Percentiles rank a stretch among this genome's conserved stretches.
Evolutionary conservation across 73 alveolate species (phyloP).

Genomic region (Paramecium primaurelia): DNA sequence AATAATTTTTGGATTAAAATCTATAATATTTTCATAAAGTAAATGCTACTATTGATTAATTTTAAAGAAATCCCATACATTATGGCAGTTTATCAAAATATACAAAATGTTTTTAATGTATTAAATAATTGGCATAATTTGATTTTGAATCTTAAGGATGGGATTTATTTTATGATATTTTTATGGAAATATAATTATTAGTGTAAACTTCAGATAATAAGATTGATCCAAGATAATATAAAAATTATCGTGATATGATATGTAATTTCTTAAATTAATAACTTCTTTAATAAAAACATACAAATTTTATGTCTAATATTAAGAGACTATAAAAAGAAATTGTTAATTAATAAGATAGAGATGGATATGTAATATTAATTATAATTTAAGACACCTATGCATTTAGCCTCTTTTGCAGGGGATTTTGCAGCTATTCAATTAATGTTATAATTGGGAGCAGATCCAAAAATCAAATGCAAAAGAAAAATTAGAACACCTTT

Average conservation of each 20-base stretch:
- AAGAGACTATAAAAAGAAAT: slow-evolving; percentile 60
- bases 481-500: background rate
- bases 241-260: background rate
- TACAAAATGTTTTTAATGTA: slow-evolving; percentile 69
- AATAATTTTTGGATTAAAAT: slow-evolving; percentile 53
- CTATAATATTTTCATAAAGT: slow-evolving; percentile 4
- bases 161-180: slow-evolving; percentile 61
- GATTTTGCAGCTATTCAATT: slow-evolving; percentile 73
- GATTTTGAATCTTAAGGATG: slow-evolving; percentile 60
- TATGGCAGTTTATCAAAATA: slow-evolving; percentile 73
- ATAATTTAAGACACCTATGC: slow-evolving; percentile 70
- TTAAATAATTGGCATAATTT: slow-evolving; percentile 53
- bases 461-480: slow-evolving; percentile 56
- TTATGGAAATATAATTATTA: slow-evolving; percentile 65
- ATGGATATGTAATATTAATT: slow-evolving; percentile 48
- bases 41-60: slow-evolving; percentile 57
- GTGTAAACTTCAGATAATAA: slow-evolving; percentile 64
- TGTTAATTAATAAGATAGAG: slow-evolving; percentile 67
- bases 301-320: background rate
- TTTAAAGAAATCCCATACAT: slow-evolving; percentile 69
- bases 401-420: slow-evolving; percentile 74
- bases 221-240: slow-evolving; percentile 76
- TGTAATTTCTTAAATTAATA: background rate
- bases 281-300: slow-evolving; percentile 29
- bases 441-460: slow-evolving; percentile 66